These are phyloP conservation scores for Claviceps humidiphila DNA, from an alignment of 2,329 filamentous ascomycete genomes.

Conservation along the genomic window DNA sequence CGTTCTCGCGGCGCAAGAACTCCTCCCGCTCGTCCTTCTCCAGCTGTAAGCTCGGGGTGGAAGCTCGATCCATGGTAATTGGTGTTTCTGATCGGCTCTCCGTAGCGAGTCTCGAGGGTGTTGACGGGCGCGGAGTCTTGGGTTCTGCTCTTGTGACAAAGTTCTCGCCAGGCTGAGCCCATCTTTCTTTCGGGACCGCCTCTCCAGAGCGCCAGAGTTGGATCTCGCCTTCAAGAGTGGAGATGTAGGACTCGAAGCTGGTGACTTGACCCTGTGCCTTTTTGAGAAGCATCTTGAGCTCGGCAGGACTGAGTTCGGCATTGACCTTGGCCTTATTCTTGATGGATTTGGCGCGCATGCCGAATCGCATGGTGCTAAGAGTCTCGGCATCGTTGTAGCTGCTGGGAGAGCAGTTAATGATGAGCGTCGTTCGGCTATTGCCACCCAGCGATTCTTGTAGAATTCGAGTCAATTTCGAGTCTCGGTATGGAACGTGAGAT, in stretches of 20 bases:
- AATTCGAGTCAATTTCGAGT: slow-evolving; percentile 95
- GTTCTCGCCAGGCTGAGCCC: slow-evolving; percentile 55
- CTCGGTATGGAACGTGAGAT: slow-evolving; percentile 87
- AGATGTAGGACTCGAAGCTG: slow-evolving; percentile 78
- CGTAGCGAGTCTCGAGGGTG: slow-evolving; percentile 33
- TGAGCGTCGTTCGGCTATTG: slow-evolving; percentile 95
- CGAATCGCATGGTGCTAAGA: slow-evolving; percentile 80
- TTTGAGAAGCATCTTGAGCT: slow-evolving; percentile 85
- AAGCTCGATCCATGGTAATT: slow-evolving; percentile 62
- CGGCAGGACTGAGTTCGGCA: slow-evolving; percentile 86
- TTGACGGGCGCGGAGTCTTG: slow-evolving; percentile 37
- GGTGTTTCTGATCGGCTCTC: slow-evolving; percentile 53
- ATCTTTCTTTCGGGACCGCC: slow-evolving; percentile 74
- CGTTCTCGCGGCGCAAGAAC: slow-evolving; percentile 87
- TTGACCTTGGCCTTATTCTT: slow-evolving; percentile 99
- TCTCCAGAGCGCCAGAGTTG: slow-evolving; percentile 81
- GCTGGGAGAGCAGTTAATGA: slow-evolving; percentile 98
- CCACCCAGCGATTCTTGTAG: slow-evolving; percentile 93
- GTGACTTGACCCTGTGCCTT: slow-evolving; percentile 85
- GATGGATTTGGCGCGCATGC: slow-evolving; percentile 93
- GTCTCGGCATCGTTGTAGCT: slow-evolving; percentile 97
- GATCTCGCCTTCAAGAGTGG: slow-evolving; percentile 71
- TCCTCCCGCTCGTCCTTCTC: slow-evolving; percentile 97
- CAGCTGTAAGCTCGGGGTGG: slow-evolving; percentile 73
- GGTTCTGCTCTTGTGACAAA: slow-evolving; percentile 26